Conservation (phyloP, 1,284 basidiomycete species). For the Vanrija sp. region DNA sequence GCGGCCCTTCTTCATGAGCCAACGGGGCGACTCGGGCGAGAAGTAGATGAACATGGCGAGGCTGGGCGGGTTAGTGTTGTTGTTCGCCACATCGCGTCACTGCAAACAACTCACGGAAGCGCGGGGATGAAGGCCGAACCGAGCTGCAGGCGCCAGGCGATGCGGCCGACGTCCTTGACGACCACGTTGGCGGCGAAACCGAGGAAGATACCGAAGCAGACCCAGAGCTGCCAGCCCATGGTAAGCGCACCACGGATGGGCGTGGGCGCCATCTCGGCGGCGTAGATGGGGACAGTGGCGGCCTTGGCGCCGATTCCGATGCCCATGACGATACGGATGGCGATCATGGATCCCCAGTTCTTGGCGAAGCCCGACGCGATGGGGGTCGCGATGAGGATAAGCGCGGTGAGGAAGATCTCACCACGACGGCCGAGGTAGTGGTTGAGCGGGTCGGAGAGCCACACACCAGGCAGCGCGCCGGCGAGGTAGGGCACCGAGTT, state of each 20-base stretch:
- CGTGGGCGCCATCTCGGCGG: slow-evolving; percentile 45
- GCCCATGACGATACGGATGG: slow-evolving; percentile 47
- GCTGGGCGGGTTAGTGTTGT: too few relatives aligned
- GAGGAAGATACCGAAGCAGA: slow-evolving; percentile 28
- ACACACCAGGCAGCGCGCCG: slow-evolving; percentile 33
- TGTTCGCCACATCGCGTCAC: too few relatives aligned
- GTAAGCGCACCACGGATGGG: slow-evolving; percentile 53
- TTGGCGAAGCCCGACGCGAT: slow-evolving; percentile 55
- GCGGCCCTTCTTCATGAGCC: slow-evolving; percentile 44
- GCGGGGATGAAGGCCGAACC: slow-evolving; percentile 50
- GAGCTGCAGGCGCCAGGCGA: slow-evolving; percentile 52
- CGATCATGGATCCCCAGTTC: slow-evolving; percentile 56
- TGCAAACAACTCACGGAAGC: slow-evolving; percentile 19
- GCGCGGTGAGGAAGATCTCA: slow-evolving; percentile 67
- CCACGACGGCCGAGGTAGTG: slow-evolving; percentile 66
- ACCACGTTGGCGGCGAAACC: slow-evolving; percentile 18
- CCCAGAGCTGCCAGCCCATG: slow-evolving; percentile 47
- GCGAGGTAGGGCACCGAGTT: slow-evolving; percentile 70
- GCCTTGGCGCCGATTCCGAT: slow-evolving; percentile 47
- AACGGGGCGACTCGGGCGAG: slow-evolving; percentile 32
- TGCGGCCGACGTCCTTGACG: slow-evolving; percentile 20
- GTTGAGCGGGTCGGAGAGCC: slow-evolving; percentile 68
- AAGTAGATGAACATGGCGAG: slow-evolving; percentile 7
- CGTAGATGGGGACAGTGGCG: slow-evolving; percentile 52
- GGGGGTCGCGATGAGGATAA: slow-evolving; percentile 51